phyloP scores from a whole-genome alignment of 768 basidiomycete genomes.

The Lentinula detonsa region DNA sequence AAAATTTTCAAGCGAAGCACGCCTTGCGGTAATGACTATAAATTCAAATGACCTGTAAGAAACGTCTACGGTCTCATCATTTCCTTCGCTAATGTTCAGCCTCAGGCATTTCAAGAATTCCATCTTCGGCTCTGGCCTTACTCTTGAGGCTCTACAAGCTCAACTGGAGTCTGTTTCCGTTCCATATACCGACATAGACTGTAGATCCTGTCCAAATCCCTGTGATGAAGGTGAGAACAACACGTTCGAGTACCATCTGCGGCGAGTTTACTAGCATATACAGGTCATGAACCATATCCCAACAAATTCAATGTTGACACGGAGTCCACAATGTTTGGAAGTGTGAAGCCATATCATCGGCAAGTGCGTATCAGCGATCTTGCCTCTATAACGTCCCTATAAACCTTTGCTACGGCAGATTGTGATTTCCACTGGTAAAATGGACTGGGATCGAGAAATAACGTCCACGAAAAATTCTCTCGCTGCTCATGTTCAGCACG shows the following conservation, averaged over 20 bases:
- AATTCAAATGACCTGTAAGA: slow-evolving; percentile 5
- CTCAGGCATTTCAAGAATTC: slow-evolving; percentile 34
- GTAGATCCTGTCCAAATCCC: slow-evolving; percentile 69
- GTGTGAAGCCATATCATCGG: slow-evolving; percentile 76
- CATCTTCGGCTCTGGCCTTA: slow-evolving; percentile 32
- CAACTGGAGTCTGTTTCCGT: slow-evolving; percentile 53
- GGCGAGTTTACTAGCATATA: background rate
- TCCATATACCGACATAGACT: slow-evolving; percentile 63
- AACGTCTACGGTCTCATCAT: background rate
- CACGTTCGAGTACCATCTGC: slow-evolving; percentile 19
- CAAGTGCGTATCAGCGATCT: slow-evolving; percentile 43
- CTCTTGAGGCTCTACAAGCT: slow-evolving; percentile 33
- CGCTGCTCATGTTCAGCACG: slow-evolving; percentile 47
- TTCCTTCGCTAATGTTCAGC: slow-evolving; percentile 24
- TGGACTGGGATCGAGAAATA: slow-evolving; percentile 84
- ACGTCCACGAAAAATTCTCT: slow-evolving; percentile 66
- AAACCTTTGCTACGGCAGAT: slow-evolving; percentile 36
- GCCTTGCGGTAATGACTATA: slow-evolving; percentile 1
- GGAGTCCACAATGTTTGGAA: slow-evolving; percentile 79
- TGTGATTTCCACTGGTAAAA: slow-evolving; percentile 84
- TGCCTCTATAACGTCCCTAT: background rate
- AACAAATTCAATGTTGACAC: slow-evolving; percentile 71
- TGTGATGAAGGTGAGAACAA: slow-evolving; percentile 59
- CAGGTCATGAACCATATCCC: slow-evolving; percentile 74
- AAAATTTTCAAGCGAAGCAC: slow-evolving; percentile 1